Base-by-base conservation (phyloP, 768 basidiomycete genomes). In the Daedalea quercina region DNA sequence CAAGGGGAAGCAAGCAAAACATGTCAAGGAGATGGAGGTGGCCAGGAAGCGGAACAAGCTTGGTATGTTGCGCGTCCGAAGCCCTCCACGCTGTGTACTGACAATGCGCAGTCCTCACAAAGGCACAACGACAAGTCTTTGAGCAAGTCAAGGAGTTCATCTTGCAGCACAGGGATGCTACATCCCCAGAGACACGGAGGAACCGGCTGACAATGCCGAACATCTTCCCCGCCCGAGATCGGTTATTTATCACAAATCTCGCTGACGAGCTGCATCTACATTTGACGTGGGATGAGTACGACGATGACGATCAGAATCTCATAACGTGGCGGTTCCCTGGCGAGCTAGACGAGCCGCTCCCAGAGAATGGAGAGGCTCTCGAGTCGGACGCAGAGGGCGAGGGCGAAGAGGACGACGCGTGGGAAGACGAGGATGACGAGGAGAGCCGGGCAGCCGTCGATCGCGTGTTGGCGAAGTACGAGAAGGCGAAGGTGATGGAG, bases 241-340 rank as follows among this genome's bases (percentile, higher is more conserved):
- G 88, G 41, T 75, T 73, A 46, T 97, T 97, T 63, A 82, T 98
- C 31, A 76, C 71, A 35, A 81, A 79, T 24, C 74, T 99, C 20
- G 84, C 87, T 4, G 76, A 80, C 37, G 85, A 93, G 45, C 67
- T 98, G 42, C 84, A 90, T 63, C 76, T 98, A 12, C 76, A 69
- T 20, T 64, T 94, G 24, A 74, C 85, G n/a, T 99, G 94, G 92
- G 95, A 98, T 64, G 94, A 94, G 64, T 94, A 84, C 59, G 88
- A 94, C 56, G 88, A 87, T 7, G 73, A 90, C 44, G 89, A 90
- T 55, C 75, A 82, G 63, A 90, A 90, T 60, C 63, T 94, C 23
- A 80, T 89, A 40, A 85, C 84, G 19, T 81, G 78, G 74, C 67
- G 78, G 42, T 74, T 87, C 56, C 85, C 86, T 1, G 74, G 65